Base-by-base conservation (phyloP, 108 stramenopile species). In the Bacterosira constricta region DNA sequence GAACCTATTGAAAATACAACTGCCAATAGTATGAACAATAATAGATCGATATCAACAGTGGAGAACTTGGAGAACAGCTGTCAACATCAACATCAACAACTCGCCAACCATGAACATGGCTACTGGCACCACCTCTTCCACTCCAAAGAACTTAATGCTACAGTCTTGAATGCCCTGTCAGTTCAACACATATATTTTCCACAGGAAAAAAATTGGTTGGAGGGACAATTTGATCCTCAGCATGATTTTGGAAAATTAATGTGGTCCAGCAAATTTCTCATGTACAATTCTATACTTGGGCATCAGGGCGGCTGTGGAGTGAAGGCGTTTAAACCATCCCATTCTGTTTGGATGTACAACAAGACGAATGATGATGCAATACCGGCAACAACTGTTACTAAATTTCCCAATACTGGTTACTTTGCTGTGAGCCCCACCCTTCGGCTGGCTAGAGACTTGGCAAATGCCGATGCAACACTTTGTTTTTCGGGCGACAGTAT, bases 251-350 rank as follows among this genome's bases (percentile, higher is more conserved):
- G 52, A 6, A 53, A 32, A 11, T 66, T 50, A 21, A 53, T 4
- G 37, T 17, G 37, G 9, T 41, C 41, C 2, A 39, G 38, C 25
- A 52, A 54, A 9, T 26, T 38, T 27, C 36, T 53, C 9, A 66
- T 66, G 65, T 66, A 53, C 51, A 52, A 66, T 38, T 32, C 35
- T 10, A 38, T 66, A 25, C 25, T 66, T 41, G 65, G 65, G 20
- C 65, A 66, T 38, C 65, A 66, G 38, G 52, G 65, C 21, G 65
- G 65, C 5, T 66, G 65, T 41, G 65, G 51, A 11, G 65, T 66
- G 7, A 50, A 37, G 23, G 50, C 37, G 23, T 66, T 66, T 53
- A 32, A 38, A 53, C 65, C 65, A 50, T 66, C 65, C 27, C 52
- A 47, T 66, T 49, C 65, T 11, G 29, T 52, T 37, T 66, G 65